Evolutionary conservation across 208 protist genomes (phyloP).

Genomic region (Lotmaria passim): DNA sequence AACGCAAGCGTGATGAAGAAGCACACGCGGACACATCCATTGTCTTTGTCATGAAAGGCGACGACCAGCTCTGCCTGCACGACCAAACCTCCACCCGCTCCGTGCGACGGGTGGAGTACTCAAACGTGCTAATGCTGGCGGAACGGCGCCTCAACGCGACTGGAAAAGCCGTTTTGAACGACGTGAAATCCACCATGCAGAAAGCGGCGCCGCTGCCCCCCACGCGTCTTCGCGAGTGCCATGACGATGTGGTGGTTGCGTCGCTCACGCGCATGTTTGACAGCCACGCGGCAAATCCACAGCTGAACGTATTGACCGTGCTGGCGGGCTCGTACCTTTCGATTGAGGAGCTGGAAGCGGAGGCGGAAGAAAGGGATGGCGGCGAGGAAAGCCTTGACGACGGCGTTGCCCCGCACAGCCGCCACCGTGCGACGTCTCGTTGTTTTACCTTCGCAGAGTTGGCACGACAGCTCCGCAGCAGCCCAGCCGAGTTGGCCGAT

Average conservation of each 20-base stretch:
- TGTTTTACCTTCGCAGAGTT: slow-evolving; percentile 64
- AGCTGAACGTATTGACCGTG: slow-evolving; percentile 30
- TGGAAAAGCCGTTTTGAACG: background rate
- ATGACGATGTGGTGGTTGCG: slow-evolving; percentile 38
- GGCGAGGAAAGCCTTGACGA: background rate
- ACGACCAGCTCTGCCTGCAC: slow-evolving; percentile 41
- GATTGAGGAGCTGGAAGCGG: slow-evolving; percentile 54
- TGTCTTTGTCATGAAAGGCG: slow-evolving; percentile 54
- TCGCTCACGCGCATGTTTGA: slow-evolving; percentile 62
- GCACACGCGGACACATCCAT: slow-evolving; percentile 13
- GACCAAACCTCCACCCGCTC: slow-evolving; percentile 38
- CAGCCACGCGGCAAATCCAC: slow-evolving; percentile 37
- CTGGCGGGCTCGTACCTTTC: slow-evolving; percentile 43
- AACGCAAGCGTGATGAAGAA: background rate
- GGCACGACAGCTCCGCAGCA: slow-evolving; percentile 37
- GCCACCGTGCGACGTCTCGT: background rate
- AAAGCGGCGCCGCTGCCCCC: background rate
- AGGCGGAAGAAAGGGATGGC: background rate
- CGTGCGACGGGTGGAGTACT: slow-evolving; percentile 81
- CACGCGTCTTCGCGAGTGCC: background rate
- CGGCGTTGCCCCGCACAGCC: background rate
- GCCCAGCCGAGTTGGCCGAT: slow-evolving; percentile 54
- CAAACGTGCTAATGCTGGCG: slow-evolving; percentile 73
- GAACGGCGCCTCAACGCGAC: slow-evolving; percentile 20
- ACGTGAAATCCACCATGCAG: background rate